These are phyloP conservation scores for Yamadazyma diospyri DNA, from an alignment of 1,139 yeast species.

Conservation along the genomic window DNA sequence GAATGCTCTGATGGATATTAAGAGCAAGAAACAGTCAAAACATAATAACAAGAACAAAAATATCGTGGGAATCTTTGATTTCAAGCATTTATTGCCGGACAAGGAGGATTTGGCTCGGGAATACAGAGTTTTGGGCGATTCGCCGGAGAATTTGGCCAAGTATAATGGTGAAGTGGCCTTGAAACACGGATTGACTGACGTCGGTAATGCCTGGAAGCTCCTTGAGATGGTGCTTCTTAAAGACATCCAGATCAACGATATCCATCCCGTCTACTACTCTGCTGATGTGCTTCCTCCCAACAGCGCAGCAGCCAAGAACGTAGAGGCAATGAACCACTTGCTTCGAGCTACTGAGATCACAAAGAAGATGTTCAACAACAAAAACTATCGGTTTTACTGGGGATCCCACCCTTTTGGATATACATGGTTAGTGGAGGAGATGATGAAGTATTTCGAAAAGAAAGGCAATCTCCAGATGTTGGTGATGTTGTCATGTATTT, in stretches of 20 bases:
- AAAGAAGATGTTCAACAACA: constrained; percentile 13
- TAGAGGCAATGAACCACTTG: constrained; percentile 18
- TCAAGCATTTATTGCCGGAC: constrained; percentile 69
- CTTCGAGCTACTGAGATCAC: constrained; percentile 16
- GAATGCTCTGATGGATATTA: constrained; percentile 13
- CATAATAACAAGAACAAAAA: constrained; percentile 37
- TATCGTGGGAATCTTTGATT: constrained; percentile 62
- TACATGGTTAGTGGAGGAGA: constrained; percentile 63
- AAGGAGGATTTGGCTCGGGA: constrained; percentile 74
- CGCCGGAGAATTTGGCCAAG: constrained; percentile 61
- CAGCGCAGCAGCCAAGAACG: constrained; percentile 12
- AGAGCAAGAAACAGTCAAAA: constrained; percentile 15
- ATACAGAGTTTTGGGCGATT: constrained; percentile 65
- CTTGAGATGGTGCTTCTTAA: constrained; percentile 44
- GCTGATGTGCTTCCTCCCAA: constrained; percentile 9
- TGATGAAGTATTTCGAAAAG: constrained; percentile 63
- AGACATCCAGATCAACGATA: constrained; percentile 20
- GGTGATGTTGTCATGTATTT: constrained; percentile 79
- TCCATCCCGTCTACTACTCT: constrained; percentile 15
- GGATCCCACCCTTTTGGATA: constrained; percentile 81
- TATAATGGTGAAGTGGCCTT: constrained; percentile 74
- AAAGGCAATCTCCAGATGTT: constrained; percentile 80
- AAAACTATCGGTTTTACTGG: constrained; percentile 55
- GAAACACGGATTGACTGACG: constrained; percentile 55
- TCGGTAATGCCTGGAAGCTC: constrained; percentile 79